phyloP scores from a whole-genome alignment of 371 early-diverging fungal genomes.

The Rhizopus stolonifer region DNA sequence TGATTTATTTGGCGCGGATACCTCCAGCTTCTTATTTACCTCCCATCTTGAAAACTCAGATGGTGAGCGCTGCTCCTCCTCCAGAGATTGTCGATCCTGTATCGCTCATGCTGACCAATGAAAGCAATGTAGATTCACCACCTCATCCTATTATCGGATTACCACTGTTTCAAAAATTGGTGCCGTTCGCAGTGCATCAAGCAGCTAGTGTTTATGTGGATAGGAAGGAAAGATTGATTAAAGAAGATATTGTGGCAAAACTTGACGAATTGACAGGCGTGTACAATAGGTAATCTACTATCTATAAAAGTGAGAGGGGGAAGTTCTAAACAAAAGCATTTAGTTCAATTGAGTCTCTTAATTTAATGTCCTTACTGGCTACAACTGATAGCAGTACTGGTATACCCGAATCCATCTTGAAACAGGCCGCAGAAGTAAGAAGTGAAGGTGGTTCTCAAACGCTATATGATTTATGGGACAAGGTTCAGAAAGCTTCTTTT shows the following conservation, averaged over 20 bases:
- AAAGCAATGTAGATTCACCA: slow-evolving; percentile 11
- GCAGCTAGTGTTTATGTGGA: slow-evolving; percentile 82
- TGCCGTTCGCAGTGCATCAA: slow-evolving; percentile 89
- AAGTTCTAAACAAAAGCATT: too few relatives aligned
- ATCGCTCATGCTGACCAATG: slow-evolving; percentile 48
- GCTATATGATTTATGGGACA: slow-evolving; percentile 63
- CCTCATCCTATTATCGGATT: slow-evolving; percentile 60
- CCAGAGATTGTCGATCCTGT: slow-evolving; percentile 42
- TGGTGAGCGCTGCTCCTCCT: slow-evolving; percentile 63
- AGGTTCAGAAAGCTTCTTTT: slow-evolving; percentile 53
- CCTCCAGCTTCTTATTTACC: slow-evolving; percentile 62
- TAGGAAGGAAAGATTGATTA: slow-evolving; percentile 75
- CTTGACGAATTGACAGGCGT: slow-evolving; percentile 64
- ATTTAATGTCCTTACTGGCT: slow-evolving; percentile 70
- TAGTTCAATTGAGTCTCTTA: slow-evolving; percentile 65
- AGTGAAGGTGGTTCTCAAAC: slow-evolving; percentile 63
- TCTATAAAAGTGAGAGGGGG: not conserved
- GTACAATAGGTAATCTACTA: slow-evolving; percentile 33
- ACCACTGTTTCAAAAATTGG: slow-evolving; percentile 81
- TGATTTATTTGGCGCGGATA: slow-evolving; percentile 80
- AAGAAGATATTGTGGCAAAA: slow-evolving; percentile 59
- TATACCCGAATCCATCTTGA: slow-evolving; percentile 65
- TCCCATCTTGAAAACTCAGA: slow-evolving; percentile 61
- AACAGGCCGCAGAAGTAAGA: slow-evolving; percentile 75
- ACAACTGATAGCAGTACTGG: slow-evolving; percentile 67